Percentiles rank a stretch among this genome's conserved stretches.
phyloP scores from a whole-genome alignment of 176 grass and related monocot species.

The Carex littledalei region DNA sequence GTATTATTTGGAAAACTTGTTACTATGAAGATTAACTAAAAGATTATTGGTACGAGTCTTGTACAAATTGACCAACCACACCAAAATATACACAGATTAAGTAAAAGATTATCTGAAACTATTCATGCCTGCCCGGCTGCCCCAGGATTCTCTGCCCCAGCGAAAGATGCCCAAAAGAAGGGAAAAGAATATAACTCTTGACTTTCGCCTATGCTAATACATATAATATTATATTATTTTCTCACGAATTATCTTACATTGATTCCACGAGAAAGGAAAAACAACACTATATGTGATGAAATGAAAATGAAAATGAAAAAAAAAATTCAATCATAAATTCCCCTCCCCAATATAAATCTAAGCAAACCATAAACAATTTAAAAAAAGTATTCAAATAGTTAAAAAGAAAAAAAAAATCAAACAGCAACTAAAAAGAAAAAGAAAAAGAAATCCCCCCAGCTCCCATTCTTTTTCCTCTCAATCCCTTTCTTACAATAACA shows the following conservation, averaged over 20 bases:
- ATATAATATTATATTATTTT: not conserved
- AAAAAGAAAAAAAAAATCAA: conserved; percentile 29
- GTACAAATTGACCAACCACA: not conserved
- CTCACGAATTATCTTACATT: not conserved
- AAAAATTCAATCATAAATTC: not conserved
- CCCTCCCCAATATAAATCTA: conserved; percentile 37
- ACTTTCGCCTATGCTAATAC: not conserved
- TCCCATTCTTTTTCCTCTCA: not conserved
- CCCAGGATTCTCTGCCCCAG: not conserved
- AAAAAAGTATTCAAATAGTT: conserved; percentile 13
- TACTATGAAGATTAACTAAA: too few species aligned
- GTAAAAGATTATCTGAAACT: not conserved
- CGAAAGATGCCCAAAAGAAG: not conserved
- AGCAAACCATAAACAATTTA: conserved; percentile 31
- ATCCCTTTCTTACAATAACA: conserved; percentile 20
- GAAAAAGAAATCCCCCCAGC: not conserved
- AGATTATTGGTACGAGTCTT: not conserved
- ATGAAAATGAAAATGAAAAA: not conserved
- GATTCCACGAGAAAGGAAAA: not conserved
- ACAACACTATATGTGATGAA: not conserved
- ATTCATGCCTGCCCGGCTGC: not conserved
- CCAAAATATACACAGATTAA: not conserved
- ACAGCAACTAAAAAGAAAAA: conserved; percentile 23
- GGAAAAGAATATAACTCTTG: not conserved
- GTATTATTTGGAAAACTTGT: too few species aligned